Base-by-base conservation (phyloP, 1,139 yeast species). In the Suhomyces ambrosiae region DNA sequence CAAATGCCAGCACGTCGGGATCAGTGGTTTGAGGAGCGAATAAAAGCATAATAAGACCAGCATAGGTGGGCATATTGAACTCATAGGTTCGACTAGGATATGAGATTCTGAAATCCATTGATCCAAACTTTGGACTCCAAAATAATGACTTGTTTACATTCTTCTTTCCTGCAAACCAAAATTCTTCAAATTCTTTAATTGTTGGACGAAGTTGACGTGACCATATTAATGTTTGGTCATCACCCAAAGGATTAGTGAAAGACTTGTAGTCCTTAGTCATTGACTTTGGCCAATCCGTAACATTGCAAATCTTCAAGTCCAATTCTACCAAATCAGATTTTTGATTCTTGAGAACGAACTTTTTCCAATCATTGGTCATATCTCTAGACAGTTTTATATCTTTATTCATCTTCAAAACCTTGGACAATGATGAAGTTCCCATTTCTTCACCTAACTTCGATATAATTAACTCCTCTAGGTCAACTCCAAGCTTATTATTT, bases 91-190 rank as follows among this genome's bases (percentile, higher is more conserved):
- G 74, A 28, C 79, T 74, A 6, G 83, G 82, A 47, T 80, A 83
- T 22, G 82, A 71, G 47, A 81, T 77, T 36, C 83, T 69, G 40
- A 94, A 73, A 50, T 89, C 97, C 46, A 86, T 80, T 2, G 88
- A 79, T 1, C 96, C 95, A 53, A 82, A 77, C 49, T 82, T 82
- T 16, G 90, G 88, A 32, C 89, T 83, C 97, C 97, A 92, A 30
- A 71, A 76, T 37, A 92, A 64, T 22, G 79, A 76, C 52, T 96
- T 77, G 33, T 94, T 94, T 42, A 74, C 80, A 55, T 86, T 88
- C 38, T 79, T 72, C 30, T 78, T 72, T 10, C 73, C 68, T 45
- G 84, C 48, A 29, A 54, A 53, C 76, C 76, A 71, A 48, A 56
- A 71, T 39, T 68, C 71, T 47, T 71, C 76, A 48, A 71, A 71